A percentile compares a stretch with the other conserved stretches of the same genome.
Conservation (phyloP, 768 basidiomycete species). For the Myochromella boudieri region DNA sequence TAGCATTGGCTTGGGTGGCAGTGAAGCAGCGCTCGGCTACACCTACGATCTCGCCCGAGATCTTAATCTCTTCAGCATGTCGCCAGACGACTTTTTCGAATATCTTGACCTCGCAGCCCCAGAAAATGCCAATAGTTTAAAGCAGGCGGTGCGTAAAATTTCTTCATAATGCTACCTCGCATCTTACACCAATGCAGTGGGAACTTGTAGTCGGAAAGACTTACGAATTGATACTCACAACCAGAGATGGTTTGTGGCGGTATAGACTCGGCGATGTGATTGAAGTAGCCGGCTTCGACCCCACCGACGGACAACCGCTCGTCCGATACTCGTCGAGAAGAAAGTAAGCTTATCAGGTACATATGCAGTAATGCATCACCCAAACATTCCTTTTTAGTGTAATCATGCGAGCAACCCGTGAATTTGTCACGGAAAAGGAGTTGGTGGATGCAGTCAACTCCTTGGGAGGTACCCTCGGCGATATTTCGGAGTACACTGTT, state of each 20-base stretch:
- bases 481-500: slow-evolving; percentile 14
- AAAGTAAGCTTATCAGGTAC: not conserved
- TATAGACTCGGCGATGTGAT: slow-evolving; percentile 11
- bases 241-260: slow-evolving; percentile 12
- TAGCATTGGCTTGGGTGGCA: not conserved
- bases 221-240: slow-evolving; percentile 10
- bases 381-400: slow-evolving; percentile 1
- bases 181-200: slow-evolving; percentile 1
- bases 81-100: slow-evolving; percentile 10
- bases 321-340: slow-evolving; percentile 8
- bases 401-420: slow-evolving; percentile 9
- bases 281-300: slow-evolving; percentile 7
- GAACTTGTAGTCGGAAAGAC: slow-evolving; percentile 4
- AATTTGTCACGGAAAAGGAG: slow-evolving; percentile 15
- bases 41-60: slow-evolving; percentile 2
- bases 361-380: not conserved
- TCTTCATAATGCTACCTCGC: not conserved
- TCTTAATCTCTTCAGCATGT: slow-evolving; percentile 5
- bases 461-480: slow-evolving; percentile 5
- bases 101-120: slow-evolving; percentile 7
- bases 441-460: slow-evolving; percentile 5
- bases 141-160: not conserved
- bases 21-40: slow-evolving; percentile 6
- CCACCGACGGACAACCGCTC: slow-evolving; percentile 8
- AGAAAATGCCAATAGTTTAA: not conserved